phyloP scores from a whole-genome alignment of 2,329 filamentous ascomycete genomes.

The Botrytis deweyae region DNA sequence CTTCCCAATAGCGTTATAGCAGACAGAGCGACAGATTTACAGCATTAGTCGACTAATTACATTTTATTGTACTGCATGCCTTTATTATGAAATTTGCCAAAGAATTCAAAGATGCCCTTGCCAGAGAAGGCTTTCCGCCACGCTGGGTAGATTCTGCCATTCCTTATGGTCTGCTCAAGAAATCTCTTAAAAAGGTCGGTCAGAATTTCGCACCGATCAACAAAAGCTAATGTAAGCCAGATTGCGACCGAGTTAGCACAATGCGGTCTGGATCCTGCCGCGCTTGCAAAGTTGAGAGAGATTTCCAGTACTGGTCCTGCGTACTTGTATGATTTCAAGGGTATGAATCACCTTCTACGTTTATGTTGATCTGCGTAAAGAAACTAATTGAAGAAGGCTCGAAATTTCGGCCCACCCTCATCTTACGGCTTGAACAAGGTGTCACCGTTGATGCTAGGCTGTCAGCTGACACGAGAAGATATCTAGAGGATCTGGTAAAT shows the following conservation, averaged over 20 bases:
- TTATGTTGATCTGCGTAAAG: background rate
- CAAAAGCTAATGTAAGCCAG: conserved; percentile 12
- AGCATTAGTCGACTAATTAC: background rate
- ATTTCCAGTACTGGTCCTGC: conserved; percentile 20
- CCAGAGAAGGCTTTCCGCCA: conserved; percentile 70
- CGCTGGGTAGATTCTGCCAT: conserved; percentile 74
- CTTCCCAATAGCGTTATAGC: background rate
- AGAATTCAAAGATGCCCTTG: conserved; percentile 68
- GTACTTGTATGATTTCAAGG: conserved; percentile 57
- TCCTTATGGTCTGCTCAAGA: conserved; percentile 82
- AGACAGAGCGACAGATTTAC: conserved; percentile 7
- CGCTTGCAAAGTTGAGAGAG: conserved; percentile 24
- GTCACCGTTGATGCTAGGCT: conserved; percentile 67
- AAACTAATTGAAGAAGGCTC: conserved; percentile 33
- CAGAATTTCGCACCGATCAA: conserved; percentile 37
- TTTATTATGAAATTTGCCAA: conserved; percentile 80
- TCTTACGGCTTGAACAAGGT: conserved; percentile 65
- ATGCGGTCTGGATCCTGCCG: conserved; percentile 13
- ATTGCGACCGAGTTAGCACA: conserved; percentile 20
- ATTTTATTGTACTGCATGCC: background rate
- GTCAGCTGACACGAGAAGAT: conserved; percentile 54
- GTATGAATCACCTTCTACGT: conserved; percentile 39
- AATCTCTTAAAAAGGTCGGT: conserved; percentile 77
- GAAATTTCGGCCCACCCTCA: conserved; percentile 65
- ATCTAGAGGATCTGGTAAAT: conserved; percentile 57